Conservation (phyloP, 1,284 basidiomycete species). For the Cryptococcus sp. region DNA sequence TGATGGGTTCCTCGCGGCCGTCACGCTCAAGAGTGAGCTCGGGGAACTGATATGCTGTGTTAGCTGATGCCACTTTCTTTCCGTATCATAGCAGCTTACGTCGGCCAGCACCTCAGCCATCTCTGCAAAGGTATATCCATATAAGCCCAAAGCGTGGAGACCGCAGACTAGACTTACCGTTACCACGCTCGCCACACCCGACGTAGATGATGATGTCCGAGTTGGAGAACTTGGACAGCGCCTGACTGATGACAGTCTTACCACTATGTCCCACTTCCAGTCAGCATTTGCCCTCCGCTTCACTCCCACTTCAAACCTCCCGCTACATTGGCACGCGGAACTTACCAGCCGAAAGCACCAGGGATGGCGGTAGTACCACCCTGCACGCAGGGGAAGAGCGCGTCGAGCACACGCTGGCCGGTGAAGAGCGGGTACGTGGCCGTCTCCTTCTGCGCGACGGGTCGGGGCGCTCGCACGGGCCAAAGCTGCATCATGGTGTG, state of each 20-base stretch:
- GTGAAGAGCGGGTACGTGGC: constrained; percentile 91
- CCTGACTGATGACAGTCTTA: constrained; percentile 88
- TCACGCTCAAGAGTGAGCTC: constrained; percentile 87
- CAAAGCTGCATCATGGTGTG: constrained; percentile 97
- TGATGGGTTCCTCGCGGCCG: constrained; percentile 94
- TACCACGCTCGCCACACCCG: constrained; percentile 91
- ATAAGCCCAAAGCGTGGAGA: background rate
- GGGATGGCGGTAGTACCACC: constrained; percentile 99
- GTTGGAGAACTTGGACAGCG: constrained; percentile 98
- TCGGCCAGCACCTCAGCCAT: constrained; percentile 99
- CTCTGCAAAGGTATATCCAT: constrained; percentile 43
- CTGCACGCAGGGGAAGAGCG: constrained; percentile 98
- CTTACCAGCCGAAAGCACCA: constrained; percentile 88
- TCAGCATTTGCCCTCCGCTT: background rate
- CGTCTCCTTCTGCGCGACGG: constrained; percentile 89
- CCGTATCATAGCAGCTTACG: constrained; percentile 51
- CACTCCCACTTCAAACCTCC: background rate
- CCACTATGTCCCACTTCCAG: constrained; percentile 52
- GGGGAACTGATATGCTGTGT: constrained; percentile 68
- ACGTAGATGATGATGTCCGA: constrained; percentile 99
- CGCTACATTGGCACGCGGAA: background rate
- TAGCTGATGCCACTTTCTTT: background rate
- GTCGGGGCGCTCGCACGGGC: constrained; percentile 97
- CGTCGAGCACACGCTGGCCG: constrained; percentile 95
- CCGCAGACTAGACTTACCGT: constrained; percentile 57